A percentile compares a stretch with the other conserved stretches of the same genome.
These are phyloP conservation scores for Anisodus tanguticus DNA, from an alignment of 257 asterid genomes.

Conservation along the genomic window DNA sequence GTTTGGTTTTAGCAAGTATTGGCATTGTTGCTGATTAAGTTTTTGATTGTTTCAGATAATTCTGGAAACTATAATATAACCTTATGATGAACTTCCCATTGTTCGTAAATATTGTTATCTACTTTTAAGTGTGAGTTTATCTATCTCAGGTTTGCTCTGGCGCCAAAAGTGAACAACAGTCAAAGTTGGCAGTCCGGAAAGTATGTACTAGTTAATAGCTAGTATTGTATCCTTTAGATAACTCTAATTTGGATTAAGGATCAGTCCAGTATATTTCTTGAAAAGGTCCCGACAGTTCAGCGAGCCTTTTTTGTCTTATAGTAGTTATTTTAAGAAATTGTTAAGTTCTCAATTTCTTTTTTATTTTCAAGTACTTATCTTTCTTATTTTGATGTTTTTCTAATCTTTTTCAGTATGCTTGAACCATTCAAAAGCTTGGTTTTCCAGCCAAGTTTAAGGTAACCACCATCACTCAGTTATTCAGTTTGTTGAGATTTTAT, in stretches of 20 bases:
- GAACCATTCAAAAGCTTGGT: slow-evolving; percentile 80
- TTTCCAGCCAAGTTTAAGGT: slow-evolving; percentile 83
- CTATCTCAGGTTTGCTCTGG: slow-evolving; percentile 74
- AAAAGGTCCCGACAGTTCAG: slow-evolving; percentile 22
- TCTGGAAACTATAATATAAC: background rate
- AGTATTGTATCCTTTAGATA: slow-evolving; percentile 21
- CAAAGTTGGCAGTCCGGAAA: slow-evolving; percentile 80
- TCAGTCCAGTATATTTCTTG: slow-evolving; percentile 13
- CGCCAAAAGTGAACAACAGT: slow-evolving; percentile 82
- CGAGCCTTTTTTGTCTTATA: background rate
- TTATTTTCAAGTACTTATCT: too few relatives aligned
- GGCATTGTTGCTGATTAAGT: background rate
- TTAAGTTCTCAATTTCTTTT: too few relatives aligned
- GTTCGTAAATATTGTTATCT: background rate
- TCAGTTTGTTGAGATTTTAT: background rate
- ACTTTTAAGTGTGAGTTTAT: slow-evolving; percentile 13
- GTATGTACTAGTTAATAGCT: slow-evolving; percentile 40
- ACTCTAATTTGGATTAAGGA: background rate
- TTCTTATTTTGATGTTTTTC: too few relatives aligned
- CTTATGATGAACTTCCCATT: background rate
- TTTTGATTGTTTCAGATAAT: background rate
- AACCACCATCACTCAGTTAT: slow-evolving; percentile 27
- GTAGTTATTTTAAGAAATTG: too few relatives aligned
- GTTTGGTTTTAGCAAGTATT: background rate
- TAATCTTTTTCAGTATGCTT: slow-evolving; percentile 36